These are phyloP conservation scores for Arthrinium phaeospermum DNA, from an alignment of 2,329 filamentous ascomycete genomes.

Conservation along the genomic window DNA sequence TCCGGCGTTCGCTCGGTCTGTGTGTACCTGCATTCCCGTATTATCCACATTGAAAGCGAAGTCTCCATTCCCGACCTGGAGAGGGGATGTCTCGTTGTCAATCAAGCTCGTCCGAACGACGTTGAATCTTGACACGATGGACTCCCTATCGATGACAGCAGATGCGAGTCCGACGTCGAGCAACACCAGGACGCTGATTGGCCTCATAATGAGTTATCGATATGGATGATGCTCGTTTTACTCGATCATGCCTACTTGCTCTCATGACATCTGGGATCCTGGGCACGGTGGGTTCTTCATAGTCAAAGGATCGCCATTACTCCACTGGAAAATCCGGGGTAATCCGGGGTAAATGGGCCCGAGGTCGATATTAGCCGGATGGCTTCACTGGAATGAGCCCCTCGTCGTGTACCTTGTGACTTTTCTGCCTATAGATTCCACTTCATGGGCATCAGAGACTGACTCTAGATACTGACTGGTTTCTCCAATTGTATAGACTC, in stretches of 20 bases:
- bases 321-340: constrained; percentile 7
- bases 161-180: not conserved
- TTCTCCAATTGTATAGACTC: too few species aligned
- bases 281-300: not conserved
- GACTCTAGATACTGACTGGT: too few species aligned
- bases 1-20: not conserved
- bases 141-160: constrained; percentile 26
- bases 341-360: constrained; percentile 10
- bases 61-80: constrained; percentile 38
- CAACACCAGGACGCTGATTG: not conserved
- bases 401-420: too few species aligned
- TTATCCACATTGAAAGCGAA: constrained; percentile 40
- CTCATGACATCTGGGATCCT: not conserved
- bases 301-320: not conserved
- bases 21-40: constrained; percentile 34
- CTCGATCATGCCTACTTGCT: too few species aligned
- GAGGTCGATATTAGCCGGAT: not conserved
- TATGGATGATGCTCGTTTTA: not conserved
- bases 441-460: too few species aligned
- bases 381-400: too few species aligned
- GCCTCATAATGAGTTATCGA: not conserved
- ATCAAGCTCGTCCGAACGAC: constrained; percentile 32
- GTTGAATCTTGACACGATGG: constrained; percentile 32
- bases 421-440: too few species aligned
- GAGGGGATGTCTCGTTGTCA: constrained; percentile 35